Base-by-base conservation (phyloP, 176 grass and related monocot genomes). In the Oryza punctata region DNA sequence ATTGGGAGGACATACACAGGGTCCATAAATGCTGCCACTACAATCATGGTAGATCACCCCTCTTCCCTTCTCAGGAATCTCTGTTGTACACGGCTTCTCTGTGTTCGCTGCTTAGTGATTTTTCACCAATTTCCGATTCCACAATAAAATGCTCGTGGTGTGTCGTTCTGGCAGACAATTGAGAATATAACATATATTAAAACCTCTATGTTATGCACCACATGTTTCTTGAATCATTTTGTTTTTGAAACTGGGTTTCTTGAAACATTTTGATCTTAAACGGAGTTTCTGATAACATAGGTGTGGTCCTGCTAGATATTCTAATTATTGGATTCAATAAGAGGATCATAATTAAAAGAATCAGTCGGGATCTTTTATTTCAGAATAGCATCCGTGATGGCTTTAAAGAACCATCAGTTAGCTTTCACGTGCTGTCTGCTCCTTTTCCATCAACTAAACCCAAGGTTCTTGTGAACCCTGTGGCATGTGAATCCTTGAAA, bases 401-500 rank as follows among this genome's bases (percentile, higher is more conserved):
- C 70, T 81, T 37, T 35, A 75, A 75, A 30, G 40, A 76, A 29
- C 82, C 6, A 50, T 32, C 12, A 65, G 63, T 15, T 13, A 75
- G 19, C 63, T 76, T 47, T 64, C 40, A 54, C 87, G 46, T 41
- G 87, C 75, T 15, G 25, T 4, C 0, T 63, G 38, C 40, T 64
- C 49, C 49, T 89, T 89, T 81, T 73, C 40, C 64, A 70, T 63
- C 49, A 52, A 52, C 61, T 52, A 50, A 50, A 29, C 40, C 69
- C 70, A 46, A 82, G 65, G 44, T 81, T 89, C 82, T 41, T 76
- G 87, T 85, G 87, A 89, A 65, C 76, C 26, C 12, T 75, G 29
- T 75, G 29, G 18, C 23, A 45, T 21, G 65, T 49, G 75, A 67
- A 16, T 57, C 66, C 79, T 57, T 9, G 6, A 15, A 23, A 80